Evolutionary conservation across 1,139 yeast species (phyloP).

Genomic region (Fermentozyma sake): DNA sequence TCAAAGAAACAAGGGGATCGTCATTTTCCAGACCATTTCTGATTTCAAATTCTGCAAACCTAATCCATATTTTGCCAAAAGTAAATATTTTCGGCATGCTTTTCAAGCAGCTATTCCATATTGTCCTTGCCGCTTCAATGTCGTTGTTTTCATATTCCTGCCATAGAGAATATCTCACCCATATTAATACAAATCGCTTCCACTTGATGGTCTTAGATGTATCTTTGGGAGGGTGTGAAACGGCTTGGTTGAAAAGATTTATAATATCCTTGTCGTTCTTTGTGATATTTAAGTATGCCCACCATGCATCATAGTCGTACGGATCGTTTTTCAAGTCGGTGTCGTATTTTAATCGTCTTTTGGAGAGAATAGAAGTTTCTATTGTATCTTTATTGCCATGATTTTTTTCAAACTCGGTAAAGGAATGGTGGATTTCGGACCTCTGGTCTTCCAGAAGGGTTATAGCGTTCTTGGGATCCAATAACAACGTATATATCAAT

Average conservation of each 20-base stretch:
- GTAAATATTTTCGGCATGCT: slow-evolving; percentile 56
- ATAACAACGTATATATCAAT: slow-evolving; percentile 53
- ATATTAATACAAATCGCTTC: slow-evolving; percentile 65
- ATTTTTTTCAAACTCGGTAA: slow-evolving; percentile 60
- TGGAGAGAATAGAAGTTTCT: slow-evolving; percentile 46
- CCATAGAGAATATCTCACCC: slow-evolving; percentile 65
- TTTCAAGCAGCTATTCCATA: slow-evolving; percentile 48
- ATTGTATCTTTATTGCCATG: slow-evolving; percentile 55
- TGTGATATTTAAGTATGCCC: too few relatives aligned
- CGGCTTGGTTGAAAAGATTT: slow-evolving; percentile 45
- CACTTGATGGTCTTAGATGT: slow-evolving; percentile 45
- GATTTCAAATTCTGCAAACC: slow-evolving; percentile 69
- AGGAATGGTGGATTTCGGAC: slow-evolving; percentile 38
- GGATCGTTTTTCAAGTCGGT: slow-evolving; percentile 44
- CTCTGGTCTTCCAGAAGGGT: slow-evolving; percentile 41
- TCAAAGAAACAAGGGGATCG: too few relatives aligned
- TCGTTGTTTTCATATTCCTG: slow-evolving; percentile 51
- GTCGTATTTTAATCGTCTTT: slow-evolving; percentile 56
- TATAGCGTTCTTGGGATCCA: slow-evolving; percentile 22
- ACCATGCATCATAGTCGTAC: slow-evolving; percentile 74
- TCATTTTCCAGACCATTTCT: slow-evolving; percentile 46
- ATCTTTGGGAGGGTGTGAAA: slow-evolving; percentile 30
- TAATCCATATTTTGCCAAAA: slow-evolving; percentile 72
- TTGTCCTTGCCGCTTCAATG: slow-evolving; percentile 40
- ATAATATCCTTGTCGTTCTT: too few relatives aligned